Conservation (phyloP, 2,329 filamentous ascomycete genomes). For the Pyricularia grisea region DNA sequence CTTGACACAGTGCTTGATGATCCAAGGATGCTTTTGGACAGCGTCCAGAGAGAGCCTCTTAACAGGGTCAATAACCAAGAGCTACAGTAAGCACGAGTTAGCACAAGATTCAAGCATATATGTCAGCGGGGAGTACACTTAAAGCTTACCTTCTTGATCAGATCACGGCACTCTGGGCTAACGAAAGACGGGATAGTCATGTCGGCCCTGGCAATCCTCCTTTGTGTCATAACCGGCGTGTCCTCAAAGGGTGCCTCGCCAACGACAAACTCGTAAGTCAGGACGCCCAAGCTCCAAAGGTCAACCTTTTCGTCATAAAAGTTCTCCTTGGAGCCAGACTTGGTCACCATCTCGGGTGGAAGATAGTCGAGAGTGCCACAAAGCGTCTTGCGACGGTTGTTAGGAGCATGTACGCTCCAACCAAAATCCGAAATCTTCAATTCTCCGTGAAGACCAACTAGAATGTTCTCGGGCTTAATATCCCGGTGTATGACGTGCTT, state of each 20-base stretch:
- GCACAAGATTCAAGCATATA: background rate
- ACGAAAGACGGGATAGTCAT: constrained; percentile 91
- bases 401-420: constrained; percentile 96
- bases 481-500: constrained; percentile 97
- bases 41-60: constrained; percentile 87
- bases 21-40: constrained; percentile 88
- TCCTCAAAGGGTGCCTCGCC: constrained; percentile 97
- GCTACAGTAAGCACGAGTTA: constrained; percentile 31
- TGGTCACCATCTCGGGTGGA: constrained; percentile 87
- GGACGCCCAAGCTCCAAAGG: constrained; percentile 86
- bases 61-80: constrained; percentile 86
- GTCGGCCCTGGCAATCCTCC: constrained; percentile 78
- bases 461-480: constrained; percentile 96
- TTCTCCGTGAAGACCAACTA: constrained; percentile 92
- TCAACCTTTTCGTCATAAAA: constrained; percentile 95
- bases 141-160: constrained; percentile 70
- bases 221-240: constrained; percentile 86
- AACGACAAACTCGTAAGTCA: constrained; percentile 94
- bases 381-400: constrained; percentile 87
- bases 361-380: constrained; percentile 97
- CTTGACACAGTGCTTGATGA: constrained; percentile 83
- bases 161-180: constrained; percentile 78
- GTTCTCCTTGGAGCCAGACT: constrained; percentile 69
- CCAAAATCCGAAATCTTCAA: constrained; percentile 98
- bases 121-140: background rate